A percentile compares a stretch with the other conserved stretches of the same genome.
These are phyloP conservation scores for Aspergillus homomorphus DNA, from an alignment of 495 filamentous ascomycete genomes.

Conservation along the genomic window DNA sequence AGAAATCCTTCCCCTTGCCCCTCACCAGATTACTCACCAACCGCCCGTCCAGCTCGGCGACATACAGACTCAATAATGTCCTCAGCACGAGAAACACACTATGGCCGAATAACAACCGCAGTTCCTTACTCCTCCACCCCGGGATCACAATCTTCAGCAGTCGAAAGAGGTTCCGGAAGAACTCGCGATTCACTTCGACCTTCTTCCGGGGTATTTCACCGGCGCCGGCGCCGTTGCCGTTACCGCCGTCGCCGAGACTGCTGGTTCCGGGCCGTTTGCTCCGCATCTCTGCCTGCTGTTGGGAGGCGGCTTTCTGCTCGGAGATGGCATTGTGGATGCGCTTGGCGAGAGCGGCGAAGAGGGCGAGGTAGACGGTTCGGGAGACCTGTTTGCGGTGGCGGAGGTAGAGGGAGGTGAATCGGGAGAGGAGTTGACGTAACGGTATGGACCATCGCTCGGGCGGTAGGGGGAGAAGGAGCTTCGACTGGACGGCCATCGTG, in stretches of 20 bases:
- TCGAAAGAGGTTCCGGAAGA: slow-evolving; percentile 80
- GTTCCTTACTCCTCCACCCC: slow-evolving; percentile 83
- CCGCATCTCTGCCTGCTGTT: slow-evolving; percentile 63
- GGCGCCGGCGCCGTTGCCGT: slow-evolving; percentile 32
- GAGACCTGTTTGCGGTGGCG: slow-evolving; percentile 85
- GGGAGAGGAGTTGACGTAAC: slow-evolving; percentile 68
- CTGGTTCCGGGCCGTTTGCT: slow-evolving; percentile 51
- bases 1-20: slow-evolving; percentile 87
- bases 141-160: slow-evolving; percentile 86
- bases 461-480: slow-evolving; percentile 53
- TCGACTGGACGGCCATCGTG: slow-evolving; percentile 78
- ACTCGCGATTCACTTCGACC: slow-evolving; percentile 92
- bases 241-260: slow-evolving; percentile 43
- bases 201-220: slow-evolving; percentile 58
- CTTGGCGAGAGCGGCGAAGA: slow-evolving; percentile 82
- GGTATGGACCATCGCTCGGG: slow-evolving; percentile 55
- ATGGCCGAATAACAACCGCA: slow-evolving; percentile 80
- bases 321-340: slow-evolving; percentile 87
- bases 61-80: slow-evolving; percentile 90
- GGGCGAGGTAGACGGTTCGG: slow-evolving; percentile 84
- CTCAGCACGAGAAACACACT: slow-evolving; percentile 81
- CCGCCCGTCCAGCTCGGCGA: slow-evolving; percentile 90
- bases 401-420: slow-evolving; percentile 74
- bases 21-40: slow-evolving; percentile 88
- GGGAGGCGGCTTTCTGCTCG: slow-evolving; percentile 86